Evolutionary conservation across 139 green algal genomes (phyloP).

Genomic region (Spirogloea muscicola): DNA sequence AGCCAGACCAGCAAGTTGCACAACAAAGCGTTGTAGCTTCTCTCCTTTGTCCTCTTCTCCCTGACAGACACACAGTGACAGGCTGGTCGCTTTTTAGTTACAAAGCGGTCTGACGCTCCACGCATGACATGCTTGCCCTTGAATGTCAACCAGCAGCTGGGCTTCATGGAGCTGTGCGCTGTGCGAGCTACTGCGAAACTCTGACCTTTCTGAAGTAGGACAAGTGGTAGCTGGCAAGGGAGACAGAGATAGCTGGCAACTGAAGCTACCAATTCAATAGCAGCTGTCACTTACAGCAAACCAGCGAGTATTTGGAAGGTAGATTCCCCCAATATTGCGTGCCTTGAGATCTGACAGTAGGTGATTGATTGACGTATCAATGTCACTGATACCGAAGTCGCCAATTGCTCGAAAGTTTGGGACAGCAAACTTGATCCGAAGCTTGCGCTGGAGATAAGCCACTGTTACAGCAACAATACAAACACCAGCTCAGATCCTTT

Average conservation of each 20-base stretch:
- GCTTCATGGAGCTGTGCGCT: too few relatives aligned
- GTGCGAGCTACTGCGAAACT: too few relatives aligned
- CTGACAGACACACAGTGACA: too few relatives aligned
- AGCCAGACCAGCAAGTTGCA: slow-evolving; percentile 43
- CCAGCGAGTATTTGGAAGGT: slow-evolving; percentile 52
- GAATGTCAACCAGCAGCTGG: too few relatives aligned
- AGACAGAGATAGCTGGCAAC: too few relatives aligned
- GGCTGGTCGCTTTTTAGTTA: too few relatives aligned
- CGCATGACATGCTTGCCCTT: too few relatives aligned
- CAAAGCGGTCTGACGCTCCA: too few relatives aligned
- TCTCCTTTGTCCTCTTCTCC: slow-evolving; percentile 16
- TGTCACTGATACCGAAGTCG: slow-evolving; percentile 30
- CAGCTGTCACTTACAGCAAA: slow-evolving; percentile 20
- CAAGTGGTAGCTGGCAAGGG: too few relatives aligned
- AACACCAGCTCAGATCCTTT: too few relatives aligned
- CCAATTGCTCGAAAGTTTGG: slow-evolving; percentile 15
- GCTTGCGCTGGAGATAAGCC: slow-evolving; percentile 33
- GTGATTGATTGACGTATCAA: slow-evolving; percentile 39
- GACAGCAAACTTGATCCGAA: slow-evolving; percentile 31
- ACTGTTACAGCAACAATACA: slow-evolving; percentile 7
- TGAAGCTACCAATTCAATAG: too few relatives aligned
- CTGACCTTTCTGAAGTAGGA: too few relatives aligned
- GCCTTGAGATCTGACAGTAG: slow-evolving; percentile 32
- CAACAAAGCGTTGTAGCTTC: slow-evolving; percentile 17
- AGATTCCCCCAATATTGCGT: slow-evolving; percentile 47